Percentiles rank a stretch among this genome's conserved stretches.
These are phyloP conservation scores for Salvia hispanica DNA, from an alignment of 257 asterid species.

Conservation along the genomic window DNA sequence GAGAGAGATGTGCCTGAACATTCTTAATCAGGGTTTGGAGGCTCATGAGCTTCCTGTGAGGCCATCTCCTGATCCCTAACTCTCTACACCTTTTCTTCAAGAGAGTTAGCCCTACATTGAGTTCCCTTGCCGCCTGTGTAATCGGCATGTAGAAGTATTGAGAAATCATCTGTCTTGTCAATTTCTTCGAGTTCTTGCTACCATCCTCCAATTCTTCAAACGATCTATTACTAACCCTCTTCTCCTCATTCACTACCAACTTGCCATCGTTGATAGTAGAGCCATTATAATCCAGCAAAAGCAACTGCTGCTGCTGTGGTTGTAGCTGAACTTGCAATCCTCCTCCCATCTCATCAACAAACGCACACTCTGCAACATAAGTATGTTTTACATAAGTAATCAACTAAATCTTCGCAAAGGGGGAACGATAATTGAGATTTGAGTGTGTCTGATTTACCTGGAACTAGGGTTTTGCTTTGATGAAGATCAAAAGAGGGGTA, in stretches of 20 bases:
- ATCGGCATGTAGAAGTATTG: conserved; percentile 82
- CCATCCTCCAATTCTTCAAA: conserved; percentile 25
- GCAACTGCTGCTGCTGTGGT: neutral
- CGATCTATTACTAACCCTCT: conserved; percentile 3
- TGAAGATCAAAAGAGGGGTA: conserved; percentile 33
- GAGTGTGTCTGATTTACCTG: conserved; percentile 36
- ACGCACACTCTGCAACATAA: conserved; percentile 35
- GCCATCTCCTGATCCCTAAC: conserved; percentile 85
- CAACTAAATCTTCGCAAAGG: neutral
- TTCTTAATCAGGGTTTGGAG: conserved; percentile 81
- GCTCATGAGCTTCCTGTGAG: conserved; percentile 86
- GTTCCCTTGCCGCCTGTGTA: conserved; percentile 72
- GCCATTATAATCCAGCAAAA: conserved; percentile 25
- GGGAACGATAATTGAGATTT: neutral
- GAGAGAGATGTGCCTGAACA: conserved; percentile 53
- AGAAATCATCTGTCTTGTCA: conserved; percentile 51
- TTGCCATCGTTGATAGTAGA: conserved; percentile 5
- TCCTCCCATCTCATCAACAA: conserved; percentile 33
- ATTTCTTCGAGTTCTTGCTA: conserved; percentile 27
- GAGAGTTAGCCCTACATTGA: conserved; percentile 77
- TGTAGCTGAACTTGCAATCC: conserved; percentile 26
- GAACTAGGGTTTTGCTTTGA: conserved; percentile 27
- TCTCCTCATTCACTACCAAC: conserved; percentile 9
- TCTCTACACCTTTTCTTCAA: conserved; percentile 88
- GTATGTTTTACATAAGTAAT: too few species aligned